A percentile compares a stretch with the other conserved stretches of the same genome.
Conservation (phyloP, 208 protist genomes). For the Crithidia fasciculata region DNA sequence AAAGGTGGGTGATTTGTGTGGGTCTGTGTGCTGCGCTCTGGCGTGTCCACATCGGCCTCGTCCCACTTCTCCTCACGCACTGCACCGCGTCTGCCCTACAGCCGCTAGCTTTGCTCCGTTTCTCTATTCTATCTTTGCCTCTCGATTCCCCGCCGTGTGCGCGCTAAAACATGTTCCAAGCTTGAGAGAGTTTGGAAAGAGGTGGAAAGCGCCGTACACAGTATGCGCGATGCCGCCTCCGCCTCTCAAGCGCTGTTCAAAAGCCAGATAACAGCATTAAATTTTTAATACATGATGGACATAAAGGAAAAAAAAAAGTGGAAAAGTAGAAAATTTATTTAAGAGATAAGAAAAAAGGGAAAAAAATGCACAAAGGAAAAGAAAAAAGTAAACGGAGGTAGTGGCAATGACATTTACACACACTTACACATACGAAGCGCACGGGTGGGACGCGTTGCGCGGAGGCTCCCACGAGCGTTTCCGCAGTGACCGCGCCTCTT, state of each 20-base stretch:
- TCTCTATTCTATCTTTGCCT: not conserved
- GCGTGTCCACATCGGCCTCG: not conserved
- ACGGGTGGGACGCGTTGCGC: not conserved
- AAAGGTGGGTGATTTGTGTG: no score
- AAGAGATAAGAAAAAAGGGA: no score
- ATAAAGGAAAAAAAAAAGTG: not conserved
- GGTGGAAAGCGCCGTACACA: conserved; percentile 2
- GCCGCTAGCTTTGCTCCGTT: not conserved
- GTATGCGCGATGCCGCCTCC: conserved; percentile 3
- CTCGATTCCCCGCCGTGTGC: not conserved
- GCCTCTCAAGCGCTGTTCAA: not conserved
- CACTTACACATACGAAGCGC: not conserved
- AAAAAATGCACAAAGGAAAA: not conserved
- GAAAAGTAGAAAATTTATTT: not conserved
- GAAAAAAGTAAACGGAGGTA: not conserved
- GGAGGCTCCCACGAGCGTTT: conserved; percentile 6
- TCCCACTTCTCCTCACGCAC: not conserved
- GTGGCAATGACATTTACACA: not conserved
- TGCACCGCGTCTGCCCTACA: not conserved
- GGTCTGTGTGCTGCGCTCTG: not conserved
- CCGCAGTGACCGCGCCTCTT: not conserved
- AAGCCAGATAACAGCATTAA: not conserved
- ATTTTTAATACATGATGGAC: no score
- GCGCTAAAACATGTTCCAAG: not conserved
- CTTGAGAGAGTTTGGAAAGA: no score